Conservation (phyloP, 1,284 basidiomycete species). For the Pseudozyma flocculosa region DNA sequence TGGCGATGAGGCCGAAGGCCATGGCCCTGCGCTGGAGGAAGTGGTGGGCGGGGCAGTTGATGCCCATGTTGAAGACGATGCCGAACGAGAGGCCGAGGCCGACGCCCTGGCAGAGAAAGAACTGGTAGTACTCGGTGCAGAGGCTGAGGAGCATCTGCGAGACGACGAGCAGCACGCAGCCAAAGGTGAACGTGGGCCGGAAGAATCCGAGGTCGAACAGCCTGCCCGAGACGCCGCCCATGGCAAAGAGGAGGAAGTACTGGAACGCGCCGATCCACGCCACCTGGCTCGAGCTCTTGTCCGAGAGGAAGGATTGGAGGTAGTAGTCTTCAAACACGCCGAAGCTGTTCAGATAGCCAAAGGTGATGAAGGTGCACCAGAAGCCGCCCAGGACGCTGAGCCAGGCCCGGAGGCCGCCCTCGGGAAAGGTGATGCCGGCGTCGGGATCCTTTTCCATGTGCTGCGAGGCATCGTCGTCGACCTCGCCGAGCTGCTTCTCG, state of each 20-base stretch:
- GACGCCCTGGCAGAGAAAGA: conserved; percentile 46
- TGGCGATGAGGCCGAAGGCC: conserved; percentile 39
- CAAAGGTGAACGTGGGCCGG: conserved; percentile 16
- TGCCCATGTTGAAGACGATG: conserved; percentile 24
- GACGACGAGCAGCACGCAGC: conserved; percentile 31
- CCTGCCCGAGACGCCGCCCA: conserved; percentile 29
- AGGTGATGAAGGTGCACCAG: conserved; percentile 36
- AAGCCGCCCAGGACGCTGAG: conserved; percentile 38
- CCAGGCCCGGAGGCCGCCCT: conserved; percentile 39
- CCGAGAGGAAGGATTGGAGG: conserved; percentile 16
- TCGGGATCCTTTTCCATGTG: conserved; percentile 2
- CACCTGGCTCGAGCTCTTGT: conserved; percentile 26
- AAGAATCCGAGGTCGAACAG: conserved; percentile 42
- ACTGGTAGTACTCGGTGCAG: conserved; percentile 40
- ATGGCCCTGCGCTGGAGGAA: conserved; percentile 22
- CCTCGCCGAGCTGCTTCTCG: conserved; percentile 23
- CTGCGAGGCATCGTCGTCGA: conserved; percentile 12
- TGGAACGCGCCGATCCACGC: conserved; percentile 43
- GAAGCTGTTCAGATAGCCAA: conserved; percentile 39
- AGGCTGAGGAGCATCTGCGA: conserved; percentile 48
- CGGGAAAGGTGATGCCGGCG: conserved; percentile 16
- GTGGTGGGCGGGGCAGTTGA: conserved; percentile 31
- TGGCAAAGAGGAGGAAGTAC: conserved; percentile 34
- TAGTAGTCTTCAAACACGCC: conserved; percentile 42
- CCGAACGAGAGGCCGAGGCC: conserved; percentile 45